Base-by-base conservation (phyloP, 2,329 filamentous ascomycete genomes). In the Sporothrix brunneoviolacea region DNA sequence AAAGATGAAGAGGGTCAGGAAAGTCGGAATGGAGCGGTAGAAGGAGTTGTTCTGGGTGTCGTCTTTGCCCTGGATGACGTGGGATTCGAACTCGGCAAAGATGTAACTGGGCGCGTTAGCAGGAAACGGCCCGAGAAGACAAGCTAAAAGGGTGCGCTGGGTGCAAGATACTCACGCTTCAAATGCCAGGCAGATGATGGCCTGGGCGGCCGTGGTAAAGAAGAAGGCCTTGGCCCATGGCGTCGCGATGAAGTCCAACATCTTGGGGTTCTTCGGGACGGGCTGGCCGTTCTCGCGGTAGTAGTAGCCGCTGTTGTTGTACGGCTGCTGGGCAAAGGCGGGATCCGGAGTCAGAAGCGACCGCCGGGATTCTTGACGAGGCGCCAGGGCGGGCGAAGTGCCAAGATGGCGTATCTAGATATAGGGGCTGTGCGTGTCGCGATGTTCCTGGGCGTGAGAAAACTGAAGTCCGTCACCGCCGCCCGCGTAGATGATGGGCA, bases 1-100 rank as follows among this genome's bases (percentile, higher is more conserved):
- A 67, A 98, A 96, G 66, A 96, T 95, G 74, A 97, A 95, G 41
- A 98, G 81, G 21, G 91, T 89, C 52, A 98, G 76, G 70, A 96
- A 97, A 33, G 91, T 97, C 22, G 93, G 91, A 57, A 98, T 95
- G 1, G 91, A 84, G 63, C 76, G 78, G 59, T 76, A 74, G 55
- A 81, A 76, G 12, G 80, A 74, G 56, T 80, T 65, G 44, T 73
- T 69, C 42, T 65, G 70, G 27, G 69, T 64, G 51, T 69, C 61
- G 38, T 71, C 62, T 40, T 72, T 68, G 12, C 65, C 58, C 32
- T 78, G 65, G 24, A 57, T 56, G 10, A 85, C 67, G 55, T 75
- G 82, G 38, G 69, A 70, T 66, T 96, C 88, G 68, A 96, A 97
- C 60, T 82, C 82, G 57, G 79, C 90, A 64, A 97, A 98, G 42